Base-by-base conservation (phyloP, 139 green algal species). In the Ulvella scutata region DNA sequence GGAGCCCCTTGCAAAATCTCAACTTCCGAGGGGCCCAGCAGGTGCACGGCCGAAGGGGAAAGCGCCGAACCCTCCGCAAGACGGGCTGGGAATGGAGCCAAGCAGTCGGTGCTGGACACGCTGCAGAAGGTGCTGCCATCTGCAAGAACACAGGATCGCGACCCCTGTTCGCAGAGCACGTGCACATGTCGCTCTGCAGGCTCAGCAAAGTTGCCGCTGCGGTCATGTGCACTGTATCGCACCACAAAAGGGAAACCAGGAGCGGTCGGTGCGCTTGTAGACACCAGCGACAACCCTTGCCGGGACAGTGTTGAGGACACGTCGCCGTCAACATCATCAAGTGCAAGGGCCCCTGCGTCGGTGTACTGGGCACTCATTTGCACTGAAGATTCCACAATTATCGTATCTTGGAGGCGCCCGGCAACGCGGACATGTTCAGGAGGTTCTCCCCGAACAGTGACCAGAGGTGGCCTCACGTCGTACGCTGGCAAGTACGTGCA, bases 191-290 rank as follows among this genome's bases (percentile, higher is more conserved):
- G 80, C 37, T 75, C 74, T 38, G 76, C 62, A 31, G 35, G 43
- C 2, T 3, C 37, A 3, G 78, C 74, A 6, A 43, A 39, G 59
- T 85, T 85, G 39, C 80, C 80, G 29, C 35, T 43, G 20, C 74
- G 72, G 72, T 85, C 80, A 33, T 31, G 60, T 2, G 78, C 80
- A 61, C 78, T 75, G 74, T 82, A 85, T 10, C 73, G 62, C 34
- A 85, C 76, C 39, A 79, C 59, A 61, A 67, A 85, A 0, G 80
- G 80, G 37, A 31, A 29, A 35, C 44, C 43, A 2, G 72, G 31
- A 20, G 76, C 29, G 9, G 77, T 85, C 28, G 80, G 80, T 34
- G 3, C 34, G 0, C 17, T 67, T 3, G 77, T 80, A 26, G 31
- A n/a, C 17, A 67, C 51, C 51, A 67, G 51, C 9, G 51, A 67